Evolutionary conservation across 192 early-diverging fungal species (phyloP).

Genomic region (Backusella tuberculispora): DNA sequence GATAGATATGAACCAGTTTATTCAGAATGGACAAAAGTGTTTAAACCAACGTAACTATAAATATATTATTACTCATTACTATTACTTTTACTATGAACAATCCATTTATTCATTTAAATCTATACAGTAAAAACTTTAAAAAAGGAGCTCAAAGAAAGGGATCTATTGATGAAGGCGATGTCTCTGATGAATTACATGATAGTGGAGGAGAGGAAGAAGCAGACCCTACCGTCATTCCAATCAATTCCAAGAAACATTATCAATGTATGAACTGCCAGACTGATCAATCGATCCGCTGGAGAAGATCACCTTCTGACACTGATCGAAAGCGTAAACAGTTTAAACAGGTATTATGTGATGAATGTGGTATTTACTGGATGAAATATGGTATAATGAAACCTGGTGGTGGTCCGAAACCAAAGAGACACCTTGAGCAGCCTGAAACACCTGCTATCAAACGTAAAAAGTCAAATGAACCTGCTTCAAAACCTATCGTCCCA

Average conservation of each 20-base stretch:
- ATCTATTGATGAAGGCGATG: not conserved
- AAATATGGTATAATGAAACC: constrained; percentile 53
- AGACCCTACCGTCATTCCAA: constrained; percentile 12
- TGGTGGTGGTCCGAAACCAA: constrained; percentile 5
- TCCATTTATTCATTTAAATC: too few relatives aligned
- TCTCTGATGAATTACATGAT: not conserved
- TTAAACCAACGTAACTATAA: constrained; percentile 55
- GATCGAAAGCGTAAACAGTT: constrained; percentile 45
- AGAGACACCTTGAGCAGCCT: too few relatives aligned
- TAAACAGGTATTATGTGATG: constrained; percentile 50
- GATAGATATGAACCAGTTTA: constrained; percentile 63
- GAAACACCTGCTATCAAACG: not conserved
- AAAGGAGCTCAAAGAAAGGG: constrained; percentile 27
- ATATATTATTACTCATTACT: not conserved
- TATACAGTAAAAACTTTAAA: constrained; percentile 52
- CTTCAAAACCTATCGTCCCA: not conserved
- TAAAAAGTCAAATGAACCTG: not conserved
- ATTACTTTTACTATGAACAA: not conserved
- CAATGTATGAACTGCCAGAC: constrained; percentile 49
- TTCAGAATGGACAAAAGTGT: constrained; percentile 61
- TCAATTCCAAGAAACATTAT: constrained; percentile 17
- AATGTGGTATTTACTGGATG: constrained; percentile 61
- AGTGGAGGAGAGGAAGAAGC: constrained; percentile 23
- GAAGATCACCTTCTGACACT: constrained; percentile 45
- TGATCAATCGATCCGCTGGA: constrained; percentile 40